Conservation (phyloP, 2,329 filamentous ascomycete genomes). For the Stagonosporopsis cucurbitacearum region DNA sequence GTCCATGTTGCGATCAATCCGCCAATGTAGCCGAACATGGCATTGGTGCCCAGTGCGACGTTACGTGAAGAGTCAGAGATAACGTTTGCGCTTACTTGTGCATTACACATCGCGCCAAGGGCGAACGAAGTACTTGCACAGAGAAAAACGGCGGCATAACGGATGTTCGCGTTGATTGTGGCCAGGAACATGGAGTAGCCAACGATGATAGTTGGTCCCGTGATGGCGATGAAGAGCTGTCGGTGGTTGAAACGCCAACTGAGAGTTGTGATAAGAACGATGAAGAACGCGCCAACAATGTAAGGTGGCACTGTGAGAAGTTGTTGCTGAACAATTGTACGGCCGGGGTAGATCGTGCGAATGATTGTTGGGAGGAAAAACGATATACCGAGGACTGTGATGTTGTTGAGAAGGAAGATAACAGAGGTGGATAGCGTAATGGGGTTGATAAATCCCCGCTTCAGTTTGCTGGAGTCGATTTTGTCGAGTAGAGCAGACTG, state of each 20-base stretch:
- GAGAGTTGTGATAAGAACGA: slow-evolving; percentile 62
- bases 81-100: slow-evolving; percentile 71
- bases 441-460: slow-evolving; percentile 66
- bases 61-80: slow-evolving; percentile 68
- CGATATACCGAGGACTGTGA: slow-evolving; percentile 71
- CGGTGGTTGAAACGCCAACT: slow-evolving; percentile 65
- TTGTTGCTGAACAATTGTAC: slow-evolving; percentile 65
- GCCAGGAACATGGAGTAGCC: slow-evolving; percentile 73
- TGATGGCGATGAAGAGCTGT: slow-evolving; percentile 63
- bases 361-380: slow-evolving; percentile 75
- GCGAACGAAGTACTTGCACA: slow-evolving; percentile 67
- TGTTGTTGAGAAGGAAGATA: slow-evolving; percentile 67
- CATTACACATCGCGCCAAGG: slow-evolving; percentile 67
- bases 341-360: slow-evolving; percentile 66
- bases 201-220: slow-evolving; percentile 66
- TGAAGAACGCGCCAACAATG: slow-evolving; percentile 68
- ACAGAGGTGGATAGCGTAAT: slow-evolving; percentile 62
- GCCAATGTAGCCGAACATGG: slow-evolving; percentile 73
- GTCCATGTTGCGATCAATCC: slow-evolving; percentile 69
- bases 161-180: slow-evolving; percentile 52
- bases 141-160: slow-evolving; percentile 72
- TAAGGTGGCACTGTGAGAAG: slow-evolving; percentile 73
- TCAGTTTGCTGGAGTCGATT: slow-evolving; percentile 63
- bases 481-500: slow-evolving; percentile 66
- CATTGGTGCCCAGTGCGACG: slow-evolving; percentile 25